Evolutionary conservation across 495 filamentous ascomycete genomes (phyloP), one percentile per base, ranked within the genome.

Genomic region (Aspergillus nidulans): DNA sequence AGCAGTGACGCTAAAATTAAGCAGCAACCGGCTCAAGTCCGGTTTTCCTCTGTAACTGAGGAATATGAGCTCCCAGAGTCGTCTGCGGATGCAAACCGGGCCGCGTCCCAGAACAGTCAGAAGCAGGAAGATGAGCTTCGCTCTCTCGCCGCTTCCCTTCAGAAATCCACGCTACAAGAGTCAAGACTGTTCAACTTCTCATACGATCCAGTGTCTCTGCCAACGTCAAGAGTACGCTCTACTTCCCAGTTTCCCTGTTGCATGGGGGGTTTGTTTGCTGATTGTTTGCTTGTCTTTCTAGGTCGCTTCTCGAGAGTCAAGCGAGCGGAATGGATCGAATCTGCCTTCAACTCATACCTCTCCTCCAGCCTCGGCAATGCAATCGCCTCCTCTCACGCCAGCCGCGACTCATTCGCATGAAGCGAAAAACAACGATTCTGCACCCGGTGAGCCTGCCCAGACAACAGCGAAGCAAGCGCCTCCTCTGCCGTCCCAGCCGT

Each of bases 311-410:
- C 71, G 71, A 57, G 75, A 77, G 32, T 70, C 79, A 49, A 74
- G 77, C 58, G 66, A 76, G 55, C 67, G 73, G 23, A 72, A 63
- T 47, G 65, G 64, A 53, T 78, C 78, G 18, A 64, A 58, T 52
- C 59, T 66, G 38, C 55, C 68, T 42, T 79, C 77, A 34, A 72
- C 74, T 26, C 71, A 70, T 57, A 60, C 69, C 25, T 81, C 80
- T 43, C 77, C 79, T 43, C 72, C 76, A 25, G 69, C 74, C 21
- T 77, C 85, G 45, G 78, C 85, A 43, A 85, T 92, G 76, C 86
- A 92, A 59, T 94, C 91, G 13, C 94, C 94, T 56, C 91, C 90
- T 20, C 81, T 97, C 13, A 96, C 92, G 4, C 92, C 94, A 26
- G 85, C 91, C 28, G 89, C 82, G 13, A 90, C 89, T 39, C 69